Evolutionary conservation across 495 filamentous ascomycete species (phyloP).

Genomic region (Mycothermus thermophilus): DNA sequence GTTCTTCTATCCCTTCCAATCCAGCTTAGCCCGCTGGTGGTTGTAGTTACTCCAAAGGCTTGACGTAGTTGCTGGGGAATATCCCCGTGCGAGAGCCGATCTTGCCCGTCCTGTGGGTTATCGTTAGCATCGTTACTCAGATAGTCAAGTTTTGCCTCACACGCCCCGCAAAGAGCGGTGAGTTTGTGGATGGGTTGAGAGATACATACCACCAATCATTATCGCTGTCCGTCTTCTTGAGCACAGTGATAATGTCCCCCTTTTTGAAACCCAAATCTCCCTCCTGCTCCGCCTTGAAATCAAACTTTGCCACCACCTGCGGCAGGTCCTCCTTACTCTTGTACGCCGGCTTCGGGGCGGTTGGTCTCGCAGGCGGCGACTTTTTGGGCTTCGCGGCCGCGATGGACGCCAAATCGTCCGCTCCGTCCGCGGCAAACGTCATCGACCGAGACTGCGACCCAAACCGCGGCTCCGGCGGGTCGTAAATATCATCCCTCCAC

Average conservation of each 20-base stretch:
- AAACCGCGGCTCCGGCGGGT: slow-evolving; percentile 39
- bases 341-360: slow-evolving; percentile 81
- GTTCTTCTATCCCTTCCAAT: too few species aligned
- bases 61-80: slow-evolving; percentile 45
- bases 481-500: slow-evolving; percentile 84
- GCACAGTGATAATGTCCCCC: slow-evolving; percentile 91
- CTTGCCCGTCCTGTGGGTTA: slow-evolving; percentile 38
- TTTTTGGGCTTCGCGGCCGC: slow-evolving; percentile 22
- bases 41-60: slow-evolving; percentile 28
- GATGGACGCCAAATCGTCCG: slow-evolving; percentile 26
- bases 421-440: slow-evolving; percentile 22
- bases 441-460: slow-evolving; percentile 37
- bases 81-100: slow-evolving; percentile 39
- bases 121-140: slow-evolving; percentile 9
- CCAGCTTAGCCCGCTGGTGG: too few species aligned
- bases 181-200: too few species aligned
- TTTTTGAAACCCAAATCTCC: slow-evolving; percentile 95
- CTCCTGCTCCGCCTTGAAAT: slow-evolving; percentile 84
- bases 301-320: slow-evolving; percentile 79
- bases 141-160: background rate
- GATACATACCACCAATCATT: slow-evolving; percentile 83
- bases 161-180: background rate
- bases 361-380: slow-evolving; percentile 48
- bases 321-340: slow-evolving; percentile 46
- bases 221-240: slow-evolving; percentile 86